These are phyloP conservation scores for Phytophthora pisi DNA, from an alignment of 352 stramenopile genomes.

Conservation along the genomic window DNA sequence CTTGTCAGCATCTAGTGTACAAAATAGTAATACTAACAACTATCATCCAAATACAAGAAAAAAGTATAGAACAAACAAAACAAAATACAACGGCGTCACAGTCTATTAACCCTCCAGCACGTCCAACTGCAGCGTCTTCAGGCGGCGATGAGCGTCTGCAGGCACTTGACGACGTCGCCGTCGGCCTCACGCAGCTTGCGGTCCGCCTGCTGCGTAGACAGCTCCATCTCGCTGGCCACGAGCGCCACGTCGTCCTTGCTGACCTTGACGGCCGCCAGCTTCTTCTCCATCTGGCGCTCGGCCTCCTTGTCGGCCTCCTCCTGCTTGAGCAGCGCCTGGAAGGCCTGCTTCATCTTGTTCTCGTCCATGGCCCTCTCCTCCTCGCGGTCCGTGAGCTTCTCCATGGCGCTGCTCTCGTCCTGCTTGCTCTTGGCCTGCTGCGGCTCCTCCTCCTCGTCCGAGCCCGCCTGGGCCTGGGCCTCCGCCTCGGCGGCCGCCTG, in stretches of 20 bases:
- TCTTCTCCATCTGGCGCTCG: constrained; percentile 77
- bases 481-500: constrained; percentile 26
- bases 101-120: constrained; percentile 24
- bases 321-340: constrained; percentile 75
- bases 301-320: constrained; percentile 87
- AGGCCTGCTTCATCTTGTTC: constrained; percentile 89
- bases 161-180: constrained; percentile 73
- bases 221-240: constrained; percentile 79
- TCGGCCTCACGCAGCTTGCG: constrained; percentile 83
- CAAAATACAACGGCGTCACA: constrained; percentile 22
- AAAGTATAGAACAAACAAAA: constrained; percentile 9
- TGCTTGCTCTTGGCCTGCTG: constrained; percentile 79
- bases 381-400: constrained; percentile 86
- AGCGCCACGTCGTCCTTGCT: constrained; percentile 84
- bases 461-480: constrained; percentile 28
- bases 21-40: not conserved
- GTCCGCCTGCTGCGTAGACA: constrained; percentile 74
- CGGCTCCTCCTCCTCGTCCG: constrained; percentile 69
- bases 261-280: constrained; percentile 81
- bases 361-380: constrained; percentile 90
- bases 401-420: constrained; percentile 80
- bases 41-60: constrained; percentile 4
- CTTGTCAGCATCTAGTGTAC: constrained; percentile 1
- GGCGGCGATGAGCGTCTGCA: constrained; percentile 58
- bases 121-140: constrained; percentile 8